These are phyloP conservation scores for Trichosanthes truncata DNA, from an alignment of 306 rosid genomes.

Conservation along the genomic window DNA sequence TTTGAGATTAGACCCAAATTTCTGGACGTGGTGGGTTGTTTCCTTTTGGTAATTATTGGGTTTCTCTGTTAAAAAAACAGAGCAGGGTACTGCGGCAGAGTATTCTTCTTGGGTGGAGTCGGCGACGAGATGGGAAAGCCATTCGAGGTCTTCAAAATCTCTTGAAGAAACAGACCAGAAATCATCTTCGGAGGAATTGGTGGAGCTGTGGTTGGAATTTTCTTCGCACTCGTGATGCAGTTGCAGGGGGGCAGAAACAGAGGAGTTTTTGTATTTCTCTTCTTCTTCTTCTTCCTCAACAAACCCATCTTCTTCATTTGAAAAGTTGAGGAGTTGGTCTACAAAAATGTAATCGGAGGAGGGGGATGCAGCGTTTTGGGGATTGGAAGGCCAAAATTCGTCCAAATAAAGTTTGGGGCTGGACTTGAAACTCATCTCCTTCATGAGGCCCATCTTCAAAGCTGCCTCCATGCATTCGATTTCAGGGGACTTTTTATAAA, in stretches of 20 bases:
- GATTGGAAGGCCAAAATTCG: no score
- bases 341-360: constrained; percentile 57
- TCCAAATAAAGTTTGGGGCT: no score
- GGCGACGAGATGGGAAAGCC: constrained; percentile 15
- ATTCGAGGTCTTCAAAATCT: constrained; percentile 13
- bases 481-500: no score
- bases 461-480: no score
- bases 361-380: no score
- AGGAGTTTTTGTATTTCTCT: constrained; percentile 14
- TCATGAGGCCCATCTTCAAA: no score
- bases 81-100: background rate
- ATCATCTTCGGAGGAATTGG: no score
- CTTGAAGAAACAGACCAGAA: no score
- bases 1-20: background rate
- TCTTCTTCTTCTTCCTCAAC: constrained; percentile 30
- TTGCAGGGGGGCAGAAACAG: constrained; percentile 23
- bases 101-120: constrained; percentile 3
- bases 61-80: background rate
- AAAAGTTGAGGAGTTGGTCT: constrained; percentile 77
- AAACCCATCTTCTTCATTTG: constrained; percentile 49
- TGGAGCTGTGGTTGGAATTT: no score
- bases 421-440: no score
- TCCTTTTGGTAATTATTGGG: background rate
- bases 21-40: background rate
- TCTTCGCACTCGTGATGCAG: constrained; percentile 11